Percentiles rank a stretch among this genome's conserved stretches.
Conservation (phyloP, 768 basidiomycete genomes). For the Pisolithus orientalis region DNA sequence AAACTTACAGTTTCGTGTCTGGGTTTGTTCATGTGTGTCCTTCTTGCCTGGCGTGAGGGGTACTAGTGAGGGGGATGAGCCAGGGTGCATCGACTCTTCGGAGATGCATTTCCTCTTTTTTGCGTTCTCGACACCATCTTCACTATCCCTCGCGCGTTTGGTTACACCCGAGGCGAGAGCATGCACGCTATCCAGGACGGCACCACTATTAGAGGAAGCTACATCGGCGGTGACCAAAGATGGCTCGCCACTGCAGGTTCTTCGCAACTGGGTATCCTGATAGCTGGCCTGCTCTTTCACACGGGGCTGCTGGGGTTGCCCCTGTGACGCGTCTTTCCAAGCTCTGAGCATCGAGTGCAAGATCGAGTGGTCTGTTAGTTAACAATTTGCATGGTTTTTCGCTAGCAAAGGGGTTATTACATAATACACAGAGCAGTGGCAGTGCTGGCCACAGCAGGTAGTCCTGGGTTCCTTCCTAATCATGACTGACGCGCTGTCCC, state of each 20-base stretch:
- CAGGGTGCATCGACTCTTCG: background rate
- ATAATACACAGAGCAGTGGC: too few relatives aligned
- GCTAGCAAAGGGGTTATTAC: too few relatives aligned
- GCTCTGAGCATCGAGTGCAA: slow-evolving; percentile 13
- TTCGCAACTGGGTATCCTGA: slow-evolving; percentile 24
- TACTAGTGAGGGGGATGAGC: background rate
- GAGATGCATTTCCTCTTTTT: background rate
- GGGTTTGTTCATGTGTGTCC: slow-evolving; percentile 14
- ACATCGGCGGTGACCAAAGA: slow-evolving; percentile 15
- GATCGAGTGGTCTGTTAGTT: background rate
- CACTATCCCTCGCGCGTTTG: slow-evolving; percentile 10
- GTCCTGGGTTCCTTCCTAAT: too few relatives aligned
- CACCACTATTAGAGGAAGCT: slow-evolving; percentile 8
- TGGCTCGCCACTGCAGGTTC: slow-evolving; percentile 21
- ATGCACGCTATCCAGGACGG: slow-evolving; percentile 1
- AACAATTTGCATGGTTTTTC: background rate
- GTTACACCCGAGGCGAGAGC: slow-evolving; percentile 8
- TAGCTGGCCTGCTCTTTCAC: slow-evolving; percentile 1
- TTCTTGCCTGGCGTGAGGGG: background rate
- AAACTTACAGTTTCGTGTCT: slow-evolving; percentile 17
- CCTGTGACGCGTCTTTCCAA: slow-evolving; percentile 15
- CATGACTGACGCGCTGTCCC: too few relatives aligned
- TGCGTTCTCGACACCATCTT: background rate
- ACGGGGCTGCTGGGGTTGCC: slow-evolving; percentile 1
- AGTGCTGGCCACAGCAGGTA: too few relatives aligned